Percentiles rank a stretch among this genome's conserved stretches.
Evolutionary conservation across 148 eudicot genomes (phyloP).

Genomic region (Fallopia convolvulus): DNA sequence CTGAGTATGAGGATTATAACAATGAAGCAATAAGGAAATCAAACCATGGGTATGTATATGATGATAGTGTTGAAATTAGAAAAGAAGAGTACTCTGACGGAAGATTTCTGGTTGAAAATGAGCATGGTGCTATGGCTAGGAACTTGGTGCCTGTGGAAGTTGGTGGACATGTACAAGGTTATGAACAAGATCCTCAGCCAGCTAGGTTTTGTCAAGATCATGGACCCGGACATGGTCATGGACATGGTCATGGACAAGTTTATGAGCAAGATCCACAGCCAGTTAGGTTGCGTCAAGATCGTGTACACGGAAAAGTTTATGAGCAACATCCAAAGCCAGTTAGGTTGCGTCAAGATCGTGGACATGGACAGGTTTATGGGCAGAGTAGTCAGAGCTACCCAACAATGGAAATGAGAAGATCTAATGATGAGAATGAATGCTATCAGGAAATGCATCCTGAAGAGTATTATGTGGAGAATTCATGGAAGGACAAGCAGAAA

Average conservation of each 20-base stretch:
- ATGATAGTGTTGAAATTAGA: constrained; percentile 8
- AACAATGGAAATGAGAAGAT: constrained; percentile 13
- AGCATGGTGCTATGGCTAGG: constrained; percentile 15
- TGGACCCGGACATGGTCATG: constrained; percentile 12
- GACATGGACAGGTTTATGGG: constrained; percentile 16
- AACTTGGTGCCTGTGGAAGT: constrained; percentile 19
- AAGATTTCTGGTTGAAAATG: constrained; percentile 16
- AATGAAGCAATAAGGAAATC: constrained; percentile 14
- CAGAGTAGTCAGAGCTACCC: constrained; percentile 21
- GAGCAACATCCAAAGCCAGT: background rate
- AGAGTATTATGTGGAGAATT: constrained; percentile 15
- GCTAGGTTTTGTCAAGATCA: constrained; percentile 16
- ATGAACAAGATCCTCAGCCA: constrained; percentile 12
- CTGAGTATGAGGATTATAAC: constrained; percentile 19
- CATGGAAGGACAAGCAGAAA: constrained; percentile 23
- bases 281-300: constrained; percentile 17
- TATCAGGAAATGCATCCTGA: constrained; percentile 19
- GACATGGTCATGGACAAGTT: constrained; percentile 12
- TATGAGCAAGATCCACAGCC: constrained; percentile 14
- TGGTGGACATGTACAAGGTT: constrained; percentile 9
- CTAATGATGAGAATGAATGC: constrained; percentile 23
- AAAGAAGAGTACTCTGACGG: constrained; percentile 18
- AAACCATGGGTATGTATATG: constrained; percentile 12
- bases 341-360: constrained; percentile 15
- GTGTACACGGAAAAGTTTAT: constrained; percentile 16